Evolutionary conservation across 1,284 basidiomycete species (phyloP).

Genomic region (Puccinia hordei): DNA sequence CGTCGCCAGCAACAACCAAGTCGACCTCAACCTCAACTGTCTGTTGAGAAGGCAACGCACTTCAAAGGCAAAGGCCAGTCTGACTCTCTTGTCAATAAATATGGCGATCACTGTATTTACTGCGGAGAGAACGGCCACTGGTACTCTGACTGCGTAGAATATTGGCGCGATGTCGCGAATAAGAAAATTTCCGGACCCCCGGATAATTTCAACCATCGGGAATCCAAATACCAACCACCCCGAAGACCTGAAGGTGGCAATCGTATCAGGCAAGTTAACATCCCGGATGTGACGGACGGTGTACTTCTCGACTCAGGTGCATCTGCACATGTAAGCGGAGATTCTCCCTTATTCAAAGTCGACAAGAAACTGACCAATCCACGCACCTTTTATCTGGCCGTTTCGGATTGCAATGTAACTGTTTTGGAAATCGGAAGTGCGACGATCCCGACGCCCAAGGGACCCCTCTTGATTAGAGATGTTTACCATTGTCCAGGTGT

Average conservation of each 20-base stretch:
- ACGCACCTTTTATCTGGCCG: background rate
- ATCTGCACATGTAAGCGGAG: background rate
- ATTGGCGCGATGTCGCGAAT: background rate
- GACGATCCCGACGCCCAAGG: background rate
- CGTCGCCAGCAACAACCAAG: constrained; percentile 56
- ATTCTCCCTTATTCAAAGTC: too few species aligned
- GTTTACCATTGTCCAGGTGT: background rate
- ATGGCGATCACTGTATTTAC: background rate
- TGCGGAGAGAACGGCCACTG: constrained; percentile 5
- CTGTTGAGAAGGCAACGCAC: background rate
- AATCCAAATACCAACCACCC: background rate
- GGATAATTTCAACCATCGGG: background rate
- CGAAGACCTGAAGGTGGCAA: background rate
- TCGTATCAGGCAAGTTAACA: background rate
- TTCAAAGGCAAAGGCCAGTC: constrained; percentile 2
- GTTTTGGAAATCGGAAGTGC: background rate
- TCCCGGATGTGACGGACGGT: background rate
- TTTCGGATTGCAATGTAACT: background rate
- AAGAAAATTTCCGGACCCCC: background rate
- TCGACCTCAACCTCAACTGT: constrained; percentile 62
- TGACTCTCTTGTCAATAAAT: background rate
- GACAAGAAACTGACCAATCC: background rate
- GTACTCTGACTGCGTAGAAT: constrained; percentile 1
- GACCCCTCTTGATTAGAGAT: background rate
- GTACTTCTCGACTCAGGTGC: constrained; percentile 2